Conservation (phyloP, 768 basidiomycete species). For the Tulasnella sp. region DNA sequence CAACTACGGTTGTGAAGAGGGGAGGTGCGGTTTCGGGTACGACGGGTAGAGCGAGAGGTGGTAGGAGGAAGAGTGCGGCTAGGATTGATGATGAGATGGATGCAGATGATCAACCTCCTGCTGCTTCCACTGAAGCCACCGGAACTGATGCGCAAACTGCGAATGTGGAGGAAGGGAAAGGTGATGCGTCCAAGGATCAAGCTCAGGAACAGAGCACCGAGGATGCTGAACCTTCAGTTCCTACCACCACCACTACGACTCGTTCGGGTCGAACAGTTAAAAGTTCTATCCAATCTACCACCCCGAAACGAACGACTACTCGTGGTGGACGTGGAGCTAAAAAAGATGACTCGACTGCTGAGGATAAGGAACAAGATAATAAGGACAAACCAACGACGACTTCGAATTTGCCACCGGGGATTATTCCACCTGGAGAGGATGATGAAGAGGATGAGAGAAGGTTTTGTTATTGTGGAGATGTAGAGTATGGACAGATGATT, state of each 20-base stretch:
- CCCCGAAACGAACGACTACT: background rate
- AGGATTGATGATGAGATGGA: no score
- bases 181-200: no score
- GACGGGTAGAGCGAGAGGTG: no score
- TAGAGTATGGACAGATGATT: constrained; percentile 15
- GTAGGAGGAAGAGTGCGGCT: no score
- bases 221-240: background rate
- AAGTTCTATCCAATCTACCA: background rate
- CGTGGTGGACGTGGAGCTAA: background rate
- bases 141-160: no score
- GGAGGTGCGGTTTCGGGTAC: no score
- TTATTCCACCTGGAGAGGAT: constrained; percentile 10
- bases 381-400: background rate
- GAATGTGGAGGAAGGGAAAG: no score
- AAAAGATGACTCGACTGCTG: background rate
- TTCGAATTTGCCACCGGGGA: background rate
- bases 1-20: no score
- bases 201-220: background rate
- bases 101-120: no score
- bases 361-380: background rate
- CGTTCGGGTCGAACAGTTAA: background rate
- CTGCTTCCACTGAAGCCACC: no score
- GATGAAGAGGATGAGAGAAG: constrained; percentile 9
- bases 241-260: no score
- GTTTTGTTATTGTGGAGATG: constrained; percentile 13